Base-by-base conservation (phyloP, 495 filamentous ascomycete genomes). In the Aeminium ludgeri region DNA sequence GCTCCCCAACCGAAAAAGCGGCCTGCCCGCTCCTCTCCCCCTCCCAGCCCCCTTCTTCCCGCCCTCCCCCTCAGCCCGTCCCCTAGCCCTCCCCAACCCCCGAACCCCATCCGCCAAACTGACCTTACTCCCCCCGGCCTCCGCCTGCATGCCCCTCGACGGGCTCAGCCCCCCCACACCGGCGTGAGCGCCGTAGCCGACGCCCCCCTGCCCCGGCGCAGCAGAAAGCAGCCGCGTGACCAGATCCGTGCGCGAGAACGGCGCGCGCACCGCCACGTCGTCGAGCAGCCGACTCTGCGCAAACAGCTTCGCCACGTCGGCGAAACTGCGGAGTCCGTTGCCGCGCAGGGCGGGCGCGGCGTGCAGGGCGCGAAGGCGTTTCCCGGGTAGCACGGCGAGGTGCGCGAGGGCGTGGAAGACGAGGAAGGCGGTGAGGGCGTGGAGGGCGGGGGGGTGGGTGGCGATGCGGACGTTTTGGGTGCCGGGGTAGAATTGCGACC, bases 251-350 rank as follows among this genome's bases (percentile, higher is more conserved):
- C 75, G 78, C 32, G 63, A 76, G 13, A 59, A 58, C 2, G 71
- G 69, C 32, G 72, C 67, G 3, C 62, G 59, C 40, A 91, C 80
- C 0, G 76, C 65, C 28, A 72, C 65, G 43, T 89, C 83, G 3
- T 68, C 65, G 1, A 84, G 56, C 12, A 91, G 59, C 8, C 73
- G 72, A 29, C 75, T 78, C 47, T 71, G 71, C 38, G 78, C 78
- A 29, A 87, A 59, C 48, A 82, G 86, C 52, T 71, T 74, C 44
- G 86, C 65, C n/a, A 82, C 65, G 57, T 87, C 82, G 2, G 77
- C 80, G 0, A 91, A 59, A 29, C 70, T 81, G 33, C 61, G 70
- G 17, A 80, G 72, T 19, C 69, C 69, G 41, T 40, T 43, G 30
- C 34, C 29, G 33, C 18, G 31, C 13, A 40, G 15, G 48, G 86